These are phyloP conservation scores for Cenchrus fungigraminus DNA, from an alignment of 176 grass and related monocot species.

Conservation along the genomic window DNA sequence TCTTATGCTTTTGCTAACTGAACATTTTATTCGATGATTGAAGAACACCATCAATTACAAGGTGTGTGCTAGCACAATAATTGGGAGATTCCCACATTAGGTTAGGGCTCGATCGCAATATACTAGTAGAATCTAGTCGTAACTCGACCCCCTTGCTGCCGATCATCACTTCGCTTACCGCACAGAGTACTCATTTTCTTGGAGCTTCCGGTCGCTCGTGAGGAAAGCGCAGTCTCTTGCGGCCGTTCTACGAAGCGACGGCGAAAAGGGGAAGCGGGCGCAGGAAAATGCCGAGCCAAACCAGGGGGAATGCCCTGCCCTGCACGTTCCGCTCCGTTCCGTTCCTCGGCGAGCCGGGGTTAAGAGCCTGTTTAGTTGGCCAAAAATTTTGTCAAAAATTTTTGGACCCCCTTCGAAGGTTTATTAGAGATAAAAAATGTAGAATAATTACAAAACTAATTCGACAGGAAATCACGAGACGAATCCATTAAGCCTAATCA, in stretches of 20 bases:
- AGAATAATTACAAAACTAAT: no score
- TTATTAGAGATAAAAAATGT: no score
- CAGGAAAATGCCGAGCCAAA: conserved; percentile 1
- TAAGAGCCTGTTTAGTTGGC: no score
- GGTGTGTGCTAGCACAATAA: no score
- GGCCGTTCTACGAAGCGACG: conserved; percentile 12
- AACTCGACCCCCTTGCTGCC: not conserved
- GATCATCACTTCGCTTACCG: not conserved
- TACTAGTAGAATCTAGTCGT: not conserved
- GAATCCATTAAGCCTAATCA: no score
- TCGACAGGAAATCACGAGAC: no score
- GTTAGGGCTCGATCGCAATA: not conserved
- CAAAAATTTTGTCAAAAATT: no score
- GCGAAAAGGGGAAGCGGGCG: conserved; percentile 27
- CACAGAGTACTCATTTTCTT: not conserved
- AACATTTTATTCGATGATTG: no score
- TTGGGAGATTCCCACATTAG: no score
- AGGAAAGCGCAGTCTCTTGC: not conserved
- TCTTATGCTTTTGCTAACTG: no score
- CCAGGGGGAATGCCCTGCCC: not conserved
- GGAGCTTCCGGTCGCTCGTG: not conserved
- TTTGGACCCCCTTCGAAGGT: no score
- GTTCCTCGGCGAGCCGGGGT: not conserved
- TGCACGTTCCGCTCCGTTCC: not conserved
- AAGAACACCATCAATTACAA: no score